Evolutionary conservation across 2,329 filamentous ascomycete genomes (phyloP).

Genomic region (Mycosphaerella arachidis): DNA sequence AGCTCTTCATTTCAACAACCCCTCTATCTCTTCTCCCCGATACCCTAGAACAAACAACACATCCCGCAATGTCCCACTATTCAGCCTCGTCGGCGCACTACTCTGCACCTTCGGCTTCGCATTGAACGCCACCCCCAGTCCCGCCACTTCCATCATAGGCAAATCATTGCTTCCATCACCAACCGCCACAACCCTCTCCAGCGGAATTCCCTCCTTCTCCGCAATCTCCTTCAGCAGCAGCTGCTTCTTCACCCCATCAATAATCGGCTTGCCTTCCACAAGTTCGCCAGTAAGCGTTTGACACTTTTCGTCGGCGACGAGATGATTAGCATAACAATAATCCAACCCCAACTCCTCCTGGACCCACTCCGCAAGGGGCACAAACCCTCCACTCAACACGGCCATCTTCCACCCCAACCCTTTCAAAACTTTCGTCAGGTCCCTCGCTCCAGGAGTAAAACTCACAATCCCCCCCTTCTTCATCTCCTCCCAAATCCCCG

Average conservation of each 20-base stretch:
- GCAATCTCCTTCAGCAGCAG: constrained; percentile 69
- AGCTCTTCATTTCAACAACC: not conserved
- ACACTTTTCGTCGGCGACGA: constrained; percentile 55
- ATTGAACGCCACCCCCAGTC: constrained; percentile 76
- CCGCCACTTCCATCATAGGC: constrained; percentile 71
- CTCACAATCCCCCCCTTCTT: constrained; percentile 60
- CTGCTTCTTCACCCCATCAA: constrained; percentile 71
- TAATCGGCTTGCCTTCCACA: constrained; percentile 63
- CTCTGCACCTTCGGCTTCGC: constrained; percentile 79
- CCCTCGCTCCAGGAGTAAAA: constrained; percentile 73
- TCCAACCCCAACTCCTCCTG: constrained; percentile 76
- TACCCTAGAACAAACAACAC: constrained; percentile 67
- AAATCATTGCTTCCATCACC: constrained; percentile 82
- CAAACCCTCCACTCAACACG: constrained; percentile 87
- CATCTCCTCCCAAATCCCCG: constrained; percentile 65
- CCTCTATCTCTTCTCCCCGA: constrained; percentile 25
- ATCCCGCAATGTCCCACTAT: constrained; percentile 66
- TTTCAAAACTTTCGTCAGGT: constrained; percentile 70
- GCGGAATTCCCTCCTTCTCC: constrained; percentile 58
- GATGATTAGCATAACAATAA: constrained; percentile 83
- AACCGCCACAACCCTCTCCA: constrained; percentile 67
- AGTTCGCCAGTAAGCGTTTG: constrained; percentile 66
- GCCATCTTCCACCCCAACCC: constrained; percentile 79
- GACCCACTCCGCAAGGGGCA: constrained; percentile 82
- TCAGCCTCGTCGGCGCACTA: constrained; percentile 68